Evolutionary conservation across 2,329 filamentous ascomycete species (phyloP).

Genomic region (Aspergillus fumigatus): DNA sequence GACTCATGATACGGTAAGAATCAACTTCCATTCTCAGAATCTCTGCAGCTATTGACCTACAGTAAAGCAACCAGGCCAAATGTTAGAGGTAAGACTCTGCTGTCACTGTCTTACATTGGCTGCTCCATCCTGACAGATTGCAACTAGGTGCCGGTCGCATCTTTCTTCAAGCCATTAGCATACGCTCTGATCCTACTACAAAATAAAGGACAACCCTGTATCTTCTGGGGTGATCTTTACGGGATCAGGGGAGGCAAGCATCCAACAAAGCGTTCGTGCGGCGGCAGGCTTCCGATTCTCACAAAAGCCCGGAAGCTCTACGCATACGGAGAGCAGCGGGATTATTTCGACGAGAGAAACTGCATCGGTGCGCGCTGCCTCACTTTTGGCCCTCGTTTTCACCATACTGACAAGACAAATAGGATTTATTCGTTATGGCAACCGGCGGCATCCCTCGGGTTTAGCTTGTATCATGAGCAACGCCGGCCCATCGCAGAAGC

Average conservation of each 20-base stretch:
- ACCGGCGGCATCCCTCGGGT: slow-evolving; percentile 45
- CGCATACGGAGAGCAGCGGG: slow-evolving; percentile 60
- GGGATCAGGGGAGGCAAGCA: slow-evolving; percentile 52
- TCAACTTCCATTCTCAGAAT: background rate
- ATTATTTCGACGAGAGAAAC: slow-evolving; percentile 58
- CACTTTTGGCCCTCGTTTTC: background rate
- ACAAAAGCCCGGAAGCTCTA: slow-evolving; percentile 61
- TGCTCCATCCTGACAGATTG: background rate
- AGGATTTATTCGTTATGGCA: slow-evolving; percentile 51
- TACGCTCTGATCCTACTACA: slow-evolving; percentile 68
- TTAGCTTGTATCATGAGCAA: slow-evolving; percentile 57
- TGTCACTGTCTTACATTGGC: background rate
- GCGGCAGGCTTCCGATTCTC: slow-evolving; percentile 54
- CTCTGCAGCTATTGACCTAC: background rate
- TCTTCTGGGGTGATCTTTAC: slow-evolving; percentile 69
- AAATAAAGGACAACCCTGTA: slow-evolving; percentile 57
- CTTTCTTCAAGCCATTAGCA: slow-evolving; percentile 66
- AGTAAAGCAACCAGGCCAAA: slow-evolving; percentile 11
- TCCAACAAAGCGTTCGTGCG: slow-evolving; percentile 51
- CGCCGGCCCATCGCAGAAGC: slow-evolving; percentile 45
- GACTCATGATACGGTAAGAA: slow-evolving; percentile 63
- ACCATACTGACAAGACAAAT: slow-evolving; percentile 7
- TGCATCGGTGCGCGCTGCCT: slow-evolving; percentile 49
- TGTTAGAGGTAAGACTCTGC: slow-evolving; percentile 5
- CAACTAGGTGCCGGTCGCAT: slow-evolving; percentile 53